phyloP scores from a whole-genome alignment of 305 asterid species.

The Ilex paraguariensis region DNA sequence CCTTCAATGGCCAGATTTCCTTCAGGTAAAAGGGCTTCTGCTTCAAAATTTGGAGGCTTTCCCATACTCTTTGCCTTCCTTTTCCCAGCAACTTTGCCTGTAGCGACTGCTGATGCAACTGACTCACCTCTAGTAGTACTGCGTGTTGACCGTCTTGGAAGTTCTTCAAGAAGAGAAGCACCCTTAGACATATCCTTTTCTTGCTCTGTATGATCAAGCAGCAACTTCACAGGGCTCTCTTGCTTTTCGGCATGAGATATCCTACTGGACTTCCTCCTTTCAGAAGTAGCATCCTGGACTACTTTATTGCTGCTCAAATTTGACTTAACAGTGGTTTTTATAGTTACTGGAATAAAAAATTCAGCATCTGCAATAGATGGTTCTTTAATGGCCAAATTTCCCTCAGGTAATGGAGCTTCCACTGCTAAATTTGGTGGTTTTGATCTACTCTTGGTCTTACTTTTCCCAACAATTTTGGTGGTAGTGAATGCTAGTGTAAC shows the following conservation, averaged over 20 bases:
- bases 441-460: no score
- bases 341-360: conserved; percentile 18
- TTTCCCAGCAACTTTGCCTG: conserved; percentile 2
- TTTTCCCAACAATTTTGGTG: conserved; percentile 2
- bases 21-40: conserved; percentile 16
- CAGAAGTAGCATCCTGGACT: conserved; percentile 2
- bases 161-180: neutral
- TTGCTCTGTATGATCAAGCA: conserved; percentile 5
- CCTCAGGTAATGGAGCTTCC: conserved; percentile 18
- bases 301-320: conserved; percentile 7
- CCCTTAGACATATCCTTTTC: conserved; percentile 15
- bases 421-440: neutral
- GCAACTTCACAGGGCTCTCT: conserved; percentile 5
- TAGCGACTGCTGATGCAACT: neutral
- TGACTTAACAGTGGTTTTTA: conserved; percentile 11
- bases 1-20: conserved; percentile 11
- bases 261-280: neutral
- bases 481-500: neutral
- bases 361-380: conserved; percentile 12
- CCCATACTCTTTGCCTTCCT: no score
- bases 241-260: neutral
- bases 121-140: conserved; percentile 13
- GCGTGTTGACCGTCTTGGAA: neutral
- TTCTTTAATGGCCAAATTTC: conserved; percentile 10
- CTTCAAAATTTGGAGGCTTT: neutral